These are phyloP conservation scores for Globisporangium radiosum DNA, from an alignment of 352 stramenopile genomes.

Conservation along the genomic window DNA sequence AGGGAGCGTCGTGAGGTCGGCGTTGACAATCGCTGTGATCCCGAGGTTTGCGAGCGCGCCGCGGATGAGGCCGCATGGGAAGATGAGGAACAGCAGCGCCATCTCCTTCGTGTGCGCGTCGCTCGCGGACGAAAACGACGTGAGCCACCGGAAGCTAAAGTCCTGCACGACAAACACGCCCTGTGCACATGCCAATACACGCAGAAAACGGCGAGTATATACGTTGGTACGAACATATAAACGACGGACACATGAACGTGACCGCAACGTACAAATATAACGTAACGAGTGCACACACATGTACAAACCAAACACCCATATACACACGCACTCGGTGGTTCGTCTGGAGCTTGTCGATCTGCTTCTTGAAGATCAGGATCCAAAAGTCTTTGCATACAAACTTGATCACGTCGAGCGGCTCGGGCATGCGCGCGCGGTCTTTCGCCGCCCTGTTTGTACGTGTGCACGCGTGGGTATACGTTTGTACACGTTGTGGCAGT, in stretches of 20 bases:
- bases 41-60: constrained; percentile 93
- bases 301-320: neutral
- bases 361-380: constrained; percentile 96
- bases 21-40: constrained; percentile 93
- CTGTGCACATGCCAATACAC: constrained; percentile 13
- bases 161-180: constrained; percentile 95
- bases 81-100: constrained; percentile 91
- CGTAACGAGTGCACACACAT: too few species aligned
- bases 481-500: neutral
- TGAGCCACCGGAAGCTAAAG: constrained; percentile 91
- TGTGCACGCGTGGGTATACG: neutral
- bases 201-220: too few species aligned
- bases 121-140: constrained; percentile 65
- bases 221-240: too few species aligned
- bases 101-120: constrained; percentile 87
- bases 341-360: constrained; percentile 98
- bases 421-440: constrained; percentile 74
- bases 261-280: too few species aligned
- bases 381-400: constrained; percentile 99
- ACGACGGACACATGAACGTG: too few species aligned
- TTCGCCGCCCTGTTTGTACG: constrained; percentile 28
- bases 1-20: constrained; percentile 89
- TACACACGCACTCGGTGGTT: constrained; percentile 89
- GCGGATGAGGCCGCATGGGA: constrained; percentile 94
- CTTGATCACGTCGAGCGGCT: constrained; percentile 95